These are phyloP conservation scores for Blastobotrys malaysiensis DNA, from an alignment of 1,139 yeast species.

Conservation along the genomic window DNA sequence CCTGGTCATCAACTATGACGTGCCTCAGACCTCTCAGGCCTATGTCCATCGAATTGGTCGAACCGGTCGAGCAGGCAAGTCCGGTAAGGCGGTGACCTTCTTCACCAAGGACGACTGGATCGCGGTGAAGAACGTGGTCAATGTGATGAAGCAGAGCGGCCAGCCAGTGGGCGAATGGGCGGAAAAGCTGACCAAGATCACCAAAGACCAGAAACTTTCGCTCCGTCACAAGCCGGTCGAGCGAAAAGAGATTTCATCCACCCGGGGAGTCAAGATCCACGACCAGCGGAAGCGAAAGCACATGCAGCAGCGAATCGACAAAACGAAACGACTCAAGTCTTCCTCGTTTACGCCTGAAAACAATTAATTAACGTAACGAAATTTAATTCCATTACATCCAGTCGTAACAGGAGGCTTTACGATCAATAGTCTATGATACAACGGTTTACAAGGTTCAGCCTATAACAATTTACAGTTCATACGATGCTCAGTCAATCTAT, in stretches of 20 bases:
- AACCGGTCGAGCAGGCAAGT: constrained; percentile 92
- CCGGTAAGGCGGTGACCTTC: constrained; percentile 84
- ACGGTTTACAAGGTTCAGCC: too few species aligned
- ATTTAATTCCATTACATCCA: too few species aligned
- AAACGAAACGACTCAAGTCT: constrained; percentile 59
- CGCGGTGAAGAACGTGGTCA: constrained; percentile 75
- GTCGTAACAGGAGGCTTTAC: too few species aligned
- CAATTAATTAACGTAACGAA: constrained; percentile 1
- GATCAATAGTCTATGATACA: too few species aligned
- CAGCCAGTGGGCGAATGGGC: constrained; percentile 68
- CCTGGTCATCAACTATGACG: constrained; percentile 91
- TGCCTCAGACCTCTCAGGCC: constrained; percentile 89
- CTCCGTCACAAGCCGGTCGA: constrained; percentile 57
- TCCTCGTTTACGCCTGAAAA: background rate
- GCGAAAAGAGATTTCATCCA: constrained; percentile 74
- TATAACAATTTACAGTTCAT: too few species aligned
- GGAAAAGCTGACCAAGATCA: constrained; percentile 64
- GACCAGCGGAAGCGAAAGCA: constrained; percentile 46
- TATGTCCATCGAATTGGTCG: constrained; percentile 98
- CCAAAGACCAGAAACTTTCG: constrained; percentile 58
- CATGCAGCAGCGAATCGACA: constrained; percentile 68
- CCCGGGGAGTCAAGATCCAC: constrained; percentile 43
- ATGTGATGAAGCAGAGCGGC: constrained; percentile 94
- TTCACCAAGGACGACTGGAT: constrained; percentile 84
- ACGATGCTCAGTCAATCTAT: background rate